Conservation (phyloP, 345 rosid genomes). For the Brassica cretica region DNA sequence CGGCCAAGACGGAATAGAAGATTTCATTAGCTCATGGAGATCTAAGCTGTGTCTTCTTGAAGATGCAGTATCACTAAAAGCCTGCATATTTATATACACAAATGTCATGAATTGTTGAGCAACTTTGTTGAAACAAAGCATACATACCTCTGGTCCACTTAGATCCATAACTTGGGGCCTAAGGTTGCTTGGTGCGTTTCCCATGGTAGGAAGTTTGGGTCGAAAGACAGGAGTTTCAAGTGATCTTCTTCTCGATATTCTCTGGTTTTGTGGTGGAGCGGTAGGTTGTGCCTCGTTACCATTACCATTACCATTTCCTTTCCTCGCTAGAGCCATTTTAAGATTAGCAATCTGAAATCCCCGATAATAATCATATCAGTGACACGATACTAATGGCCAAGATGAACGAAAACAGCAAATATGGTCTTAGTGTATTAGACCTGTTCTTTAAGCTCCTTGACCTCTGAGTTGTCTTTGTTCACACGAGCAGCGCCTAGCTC, state of each 20-base stretch:
- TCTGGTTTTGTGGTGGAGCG: constrained; percentile 48
- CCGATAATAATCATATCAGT: not conserved
- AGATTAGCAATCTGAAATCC: constrained; percentile 65
- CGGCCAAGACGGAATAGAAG: constrained; percentile 54
- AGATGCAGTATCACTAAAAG: constrained; percentile 45
- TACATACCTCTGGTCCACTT: constrained; percentile 71
- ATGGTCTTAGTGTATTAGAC: constrained; percentile 36
- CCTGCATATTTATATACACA: constrained; percentile 27
- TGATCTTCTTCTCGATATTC: constrained; percentile 45
- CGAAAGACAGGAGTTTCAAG: constrained; percentile 48
- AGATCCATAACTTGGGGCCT: constrained; percentile 57
- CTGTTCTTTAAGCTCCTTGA: constrained; percentile 91
- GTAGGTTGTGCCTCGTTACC: constrained; percentile 41
- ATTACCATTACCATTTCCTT: constrained; percentile 60
- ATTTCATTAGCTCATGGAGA: constrained; percentile 61
- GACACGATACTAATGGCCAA: not conserved
- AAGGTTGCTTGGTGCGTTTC: constrained; percentile 39
- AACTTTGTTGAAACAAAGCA: constrained; percentile 11
- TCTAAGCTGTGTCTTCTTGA: constrained; percentile 69
- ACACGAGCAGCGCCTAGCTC: constrained; percentile 95
- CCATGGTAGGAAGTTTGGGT: constrained; percentile 48
- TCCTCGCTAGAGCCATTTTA: constrained; percentile 68
- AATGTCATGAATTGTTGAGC: not conserved
- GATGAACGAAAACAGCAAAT: not conserved
- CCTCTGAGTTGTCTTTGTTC: constrained; percentile 73